Evolutionary conservation across 2,329 filamentous ascomycete genomes (phyloP).

Genomic region (Cucurbitaria berberidis): DNA sequence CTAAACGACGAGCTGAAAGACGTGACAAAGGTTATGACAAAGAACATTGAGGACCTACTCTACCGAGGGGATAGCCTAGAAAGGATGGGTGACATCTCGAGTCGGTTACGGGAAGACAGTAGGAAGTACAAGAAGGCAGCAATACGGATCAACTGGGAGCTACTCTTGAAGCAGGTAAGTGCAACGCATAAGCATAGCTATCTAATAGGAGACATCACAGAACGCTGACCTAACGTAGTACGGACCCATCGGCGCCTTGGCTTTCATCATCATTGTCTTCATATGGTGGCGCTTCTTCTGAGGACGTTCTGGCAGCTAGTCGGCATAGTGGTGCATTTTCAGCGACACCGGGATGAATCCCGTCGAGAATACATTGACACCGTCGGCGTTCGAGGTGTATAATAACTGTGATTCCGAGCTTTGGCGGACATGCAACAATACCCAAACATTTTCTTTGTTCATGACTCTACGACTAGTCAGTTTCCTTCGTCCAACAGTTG

Average conservation of each 20-base stretch:
- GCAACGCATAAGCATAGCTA: not conserved
- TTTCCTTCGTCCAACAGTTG: not conserved
- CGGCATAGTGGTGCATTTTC: not conserved
- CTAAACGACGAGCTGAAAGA: conserved; percentile 96
- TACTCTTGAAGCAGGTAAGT: conserved; percentile 83
- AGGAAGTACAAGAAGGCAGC: conserved; percentile 93
- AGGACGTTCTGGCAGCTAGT: not conserved
- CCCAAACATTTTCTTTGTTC: conserved; percentile 11
- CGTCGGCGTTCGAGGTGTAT: conserved; percentile 17
- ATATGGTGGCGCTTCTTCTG: conserved; percentile 94
- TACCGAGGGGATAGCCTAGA: conserved; percentile 95
- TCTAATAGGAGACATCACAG: not conserved
- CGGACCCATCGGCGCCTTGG: conserved; percentile 83
- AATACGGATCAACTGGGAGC: conserved; percentile 96
- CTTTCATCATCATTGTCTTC: conserved; percentile 82
- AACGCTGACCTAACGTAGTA: conserved; percentile 61
- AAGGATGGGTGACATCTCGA: conserved; percentile 95
- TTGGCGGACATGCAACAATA: conserved; percentile 24
- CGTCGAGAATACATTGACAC: not conserved
- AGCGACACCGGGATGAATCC: not conserved
- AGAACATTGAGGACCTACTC: conserved; percentile 97
- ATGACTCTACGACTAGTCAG: not conserved
- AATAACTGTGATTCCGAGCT: not conserved
- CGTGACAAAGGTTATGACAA: conserved; percentile 99
- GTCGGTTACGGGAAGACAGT: conserved; percentile 85